Evolutionary conservation across 805 yeast genomes (phyloP).

Genomic region (Sugiyamaella smithiae): DNA sequence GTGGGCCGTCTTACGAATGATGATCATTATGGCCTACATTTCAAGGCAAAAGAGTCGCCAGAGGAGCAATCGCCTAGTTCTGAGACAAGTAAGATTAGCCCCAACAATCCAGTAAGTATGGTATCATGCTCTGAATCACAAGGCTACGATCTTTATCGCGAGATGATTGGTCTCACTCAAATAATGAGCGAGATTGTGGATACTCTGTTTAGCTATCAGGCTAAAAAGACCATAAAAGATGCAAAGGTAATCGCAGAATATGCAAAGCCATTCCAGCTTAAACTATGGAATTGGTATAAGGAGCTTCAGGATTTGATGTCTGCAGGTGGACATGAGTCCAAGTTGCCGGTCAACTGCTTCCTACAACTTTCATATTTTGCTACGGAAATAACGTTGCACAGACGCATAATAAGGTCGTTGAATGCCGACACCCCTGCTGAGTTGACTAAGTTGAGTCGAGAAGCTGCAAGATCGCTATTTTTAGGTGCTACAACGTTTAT

Average conservation of each 20-base stretch:
- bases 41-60: not conserved
- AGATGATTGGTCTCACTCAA: conserved; percentile 33
- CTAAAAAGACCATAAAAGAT: conserved; percentile 52
- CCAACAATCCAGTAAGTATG: not conserved
- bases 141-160: conserved; percentile 29
- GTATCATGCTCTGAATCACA: not conserved
- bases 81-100: not conserved
- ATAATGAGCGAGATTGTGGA: conserved; percentile 46
- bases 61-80: not conserved
- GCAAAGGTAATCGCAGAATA: conserved; percentile 65
- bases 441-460: conserved; percentile 64
- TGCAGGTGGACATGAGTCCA: conserved; percentile 38
- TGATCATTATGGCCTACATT: conserved; percentile 46
- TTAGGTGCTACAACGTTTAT: conserved; percentile 80
- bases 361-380: conserved; percentile 84
- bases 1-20: conserved; percentile 65
- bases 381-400: conserved; percentile 80
- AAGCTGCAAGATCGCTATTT: conserved; percentile 80
- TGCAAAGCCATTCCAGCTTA: conserved; percentile 55
- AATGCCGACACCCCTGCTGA: conserved; percentile 47
- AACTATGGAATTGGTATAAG: conserved; percentile 36
- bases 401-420: conserved; percentile 42
- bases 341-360: conserved; percentile 31
- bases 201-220: conserved; percentile 67
- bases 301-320: conserved; percentile 31